Percentiles rank a stretch among this genome's conserved stretches.
Evolutionary conservation across 2,329 filamentous ascomycete genomes (phyloP).

Genomic region (Sporothrix curviconia): DNA sequence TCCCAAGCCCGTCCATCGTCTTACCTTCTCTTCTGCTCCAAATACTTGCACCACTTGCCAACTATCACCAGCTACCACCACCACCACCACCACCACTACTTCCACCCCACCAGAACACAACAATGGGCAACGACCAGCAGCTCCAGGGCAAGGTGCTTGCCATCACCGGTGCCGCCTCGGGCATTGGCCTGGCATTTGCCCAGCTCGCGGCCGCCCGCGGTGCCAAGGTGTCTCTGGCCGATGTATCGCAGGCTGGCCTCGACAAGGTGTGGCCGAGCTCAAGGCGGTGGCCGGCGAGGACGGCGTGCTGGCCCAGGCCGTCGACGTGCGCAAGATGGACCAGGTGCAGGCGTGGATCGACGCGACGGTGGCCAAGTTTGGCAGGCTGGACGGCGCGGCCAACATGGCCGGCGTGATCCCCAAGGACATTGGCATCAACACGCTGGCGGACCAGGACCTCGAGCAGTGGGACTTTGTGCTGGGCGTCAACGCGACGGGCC

Average conservation of each 20-base stretch:
- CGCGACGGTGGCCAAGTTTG: slow-evolving; percentile 39
- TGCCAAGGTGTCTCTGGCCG: slow-evolving; percentile 39
- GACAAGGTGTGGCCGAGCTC: slow-evolving; percentile 13
- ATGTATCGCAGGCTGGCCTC: slow-evolving; percentile 34
- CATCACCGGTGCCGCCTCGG: slow-evolving; percentile 39
- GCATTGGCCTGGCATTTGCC: slow-evolving; percentile 41
- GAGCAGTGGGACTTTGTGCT: slow-evolving; percentile 19
- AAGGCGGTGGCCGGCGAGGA: neutral
- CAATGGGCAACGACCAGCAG: slow-evolving; percentile 27
- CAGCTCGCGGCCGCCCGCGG: slow-evolving; percentile 35
- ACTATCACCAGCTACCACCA: too few species aligned
- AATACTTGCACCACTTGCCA: too few species aligned
- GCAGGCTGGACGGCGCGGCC: slow-evolving; percentile 47
- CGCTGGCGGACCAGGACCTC: slow-evolving; percentile 37
- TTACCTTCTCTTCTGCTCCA: too few species aligned
- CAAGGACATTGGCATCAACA: slow-evolving; percentile 30
- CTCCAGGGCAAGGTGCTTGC: slow-evolving; percentile 34
- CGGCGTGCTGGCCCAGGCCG: neutral
- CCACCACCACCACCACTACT: neutral
- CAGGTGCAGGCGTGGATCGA: slow-evolving; percentile 47
- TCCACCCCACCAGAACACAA: neutral
- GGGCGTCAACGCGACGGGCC: slow-evolving; percentile 16
- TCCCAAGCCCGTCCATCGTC: too few species aligned
- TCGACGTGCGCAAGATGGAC: slow-evolving; percentile 9
- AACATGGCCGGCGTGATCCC: slow-evolving; percentile 49